A percentile compares a stretch with the other conserved stretches of the same genome.
phyloP scores from a whole-genome alignment of 2,329 filamentous ascomycete genomes.

The Penicillium freii region DNA sequence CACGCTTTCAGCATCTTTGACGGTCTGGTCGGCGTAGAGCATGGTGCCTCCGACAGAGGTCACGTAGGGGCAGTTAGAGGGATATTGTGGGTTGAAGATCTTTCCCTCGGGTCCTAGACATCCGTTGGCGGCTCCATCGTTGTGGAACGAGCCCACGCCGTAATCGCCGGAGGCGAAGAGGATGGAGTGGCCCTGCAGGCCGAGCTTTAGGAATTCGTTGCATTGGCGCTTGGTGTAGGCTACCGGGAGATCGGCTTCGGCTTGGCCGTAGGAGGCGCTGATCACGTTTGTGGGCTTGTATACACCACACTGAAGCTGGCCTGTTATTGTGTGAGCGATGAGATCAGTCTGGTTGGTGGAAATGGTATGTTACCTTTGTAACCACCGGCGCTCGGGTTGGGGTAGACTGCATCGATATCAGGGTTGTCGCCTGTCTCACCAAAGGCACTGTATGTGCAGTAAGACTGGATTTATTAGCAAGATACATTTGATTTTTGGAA shows the following conservation, averaged over 20 bases:
- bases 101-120: slow-evolving; percentile 40
- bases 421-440: slow-evolving; percentile 51
- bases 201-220: slow-evolving; percentile 53
- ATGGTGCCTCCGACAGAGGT: slow-evolving; percentile 47
- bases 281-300: slow-evolving; percentile 58
- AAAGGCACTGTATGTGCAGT: slow-evolving; percentile 53
- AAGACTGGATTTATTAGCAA: slow-evolving; percentile 34
- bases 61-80: slow-evolving; percentile 53
- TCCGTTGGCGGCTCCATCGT: slow-evolving; percentile 38
- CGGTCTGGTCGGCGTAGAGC: slow-evolving; percentile 30
- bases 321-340: slow-evolving; percentile 16
- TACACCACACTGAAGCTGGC: slow-evolving; percentile 47
- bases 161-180: slow-evolving; percentile 34
- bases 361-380: slow-evolving; percentile 47
- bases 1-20: slow-evolving; percentile 29
- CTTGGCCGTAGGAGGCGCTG: slow-evolving; percentile 56
- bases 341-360: slow-evolving; percentile 33
- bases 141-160: slow-evolving; percentile 38
- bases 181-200: slow-evolving; percentile 34
- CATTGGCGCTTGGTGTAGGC: slow-evolving; percentile 54
- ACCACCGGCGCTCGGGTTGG: slow-evolving; percentile 48
- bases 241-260: slow-evolving; percentile 54
- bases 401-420: slow-evolving; percentile 52
- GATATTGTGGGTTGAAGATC: slow-evolving; percentile 52
- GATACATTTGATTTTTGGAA: background rate